Conservation (phyloP, 176 grass and related monocot genomes). For the Oryza officinalis region DNA sequence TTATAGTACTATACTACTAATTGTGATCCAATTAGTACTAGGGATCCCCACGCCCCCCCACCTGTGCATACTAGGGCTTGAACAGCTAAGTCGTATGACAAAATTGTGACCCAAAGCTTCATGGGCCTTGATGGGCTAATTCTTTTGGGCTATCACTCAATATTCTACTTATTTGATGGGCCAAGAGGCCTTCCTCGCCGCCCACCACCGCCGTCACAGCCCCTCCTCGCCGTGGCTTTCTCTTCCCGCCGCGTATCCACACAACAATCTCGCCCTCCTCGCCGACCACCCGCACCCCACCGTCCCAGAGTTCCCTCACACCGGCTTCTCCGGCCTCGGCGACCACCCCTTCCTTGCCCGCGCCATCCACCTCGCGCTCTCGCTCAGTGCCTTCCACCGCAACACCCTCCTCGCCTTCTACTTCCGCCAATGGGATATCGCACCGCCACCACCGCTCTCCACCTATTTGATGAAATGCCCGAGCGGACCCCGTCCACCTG, state of each 20-base stretch:
- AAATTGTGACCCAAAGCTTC: no score
- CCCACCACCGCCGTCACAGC: not conserved
- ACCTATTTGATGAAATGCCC: constrained; percentile 72
- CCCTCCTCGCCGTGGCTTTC: not conserved
- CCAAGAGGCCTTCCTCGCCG: no score
- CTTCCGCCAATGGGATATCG: constrained; percentile 30
- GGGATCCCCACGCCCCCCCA: no score
- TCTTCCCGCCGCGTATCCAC: not conserved
- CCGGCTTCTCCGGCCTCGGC: constrained; percentile 57
- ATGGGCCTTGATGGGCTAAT: no score
- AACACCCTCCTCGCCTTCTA: constrained; percentile 80
- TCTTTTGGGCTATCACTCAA: no score
- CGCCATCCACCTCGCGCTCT: constrained; percentile 51
- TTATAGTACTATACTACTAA: no score
- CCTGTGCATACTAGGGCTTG: no score
- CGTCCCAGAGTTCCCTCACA: constrained; percentile 46
- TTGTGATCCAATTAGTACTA: no score
- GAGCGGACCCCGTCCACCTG: constrained; percentile 54
- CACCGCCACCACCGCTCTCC: constrained; percentile 20
- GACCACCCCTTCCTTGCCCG: constrained; percentile 33
- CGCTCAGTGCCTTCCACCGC: constrained; percentile 57
- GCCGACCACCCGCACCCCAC: constrained; percentile 48
- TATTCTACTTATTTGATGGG: no score
- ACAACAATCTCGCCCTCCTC: constrained; percentile 19
- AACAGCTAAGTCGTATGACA: no score